Evolutionary conservation across 225 moss, liverwort and hornwort species (phyloP), one percentile per base, ranked within the genome.

Genomic region (Marchantia paleacea): DNA sequence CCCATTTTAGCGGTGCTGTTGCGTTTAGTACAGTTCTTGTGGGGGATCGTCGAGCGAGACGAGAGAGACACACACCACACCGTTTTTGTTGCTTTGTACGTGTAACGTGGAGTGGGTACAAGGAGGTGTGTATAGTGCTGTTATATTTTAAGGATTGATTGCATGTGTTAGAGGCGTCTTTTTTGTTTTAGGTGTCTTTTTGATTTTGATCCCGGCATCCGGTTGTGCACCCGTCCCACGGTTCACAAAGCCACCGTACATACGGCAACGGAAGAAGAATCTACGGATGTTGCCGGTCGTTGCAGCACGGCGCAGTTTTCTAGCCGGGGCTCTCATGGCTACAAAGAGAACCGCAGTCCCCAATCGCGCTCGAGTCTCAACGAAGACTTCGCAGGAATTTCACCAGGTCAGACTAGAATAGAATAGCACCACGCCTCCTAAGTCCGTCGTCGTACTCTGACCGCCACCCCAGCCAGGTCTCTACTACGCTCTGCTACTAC

Each of bases 1-100:
- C 55, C 75, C 70, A 70, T 70, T 70, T 75, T 66, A 55, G 75
- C 75, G 53, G 53, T 55, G 55, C 24, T 75, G 75, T 75, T 75
- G 19, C 28, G 25, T 65, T 65, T 1, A 4, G 3, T 22, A 65
- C 65, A 25, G 65, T 65, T 24, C 15, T 31, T 26, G 22, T 67
- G 26, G 68, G 29, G 4, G 67, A 29, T 13, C 39, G 5, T 39
- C 39, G 39, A 39, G 39, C 2, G 39, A 39, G 39, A 39, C n/a
- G 39, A 39, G 39, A 39, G 39, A 57, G 14, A 71, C 10, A 55
- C 55, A 65, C 14, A n/a, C n/a, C 8, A 70, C 70, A 70, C 70
- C 19, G 70, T 12, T 70, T 65, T 70, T 70, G 7, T 70, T 48
- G 70, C 70, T 70, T 70, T 48, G 31, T 39, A 70, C 70, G 39